phyloP scores from a whole-genome alignment of 192 early-diverging fungal species.

The Geosiphon pyriformis region DNA sequence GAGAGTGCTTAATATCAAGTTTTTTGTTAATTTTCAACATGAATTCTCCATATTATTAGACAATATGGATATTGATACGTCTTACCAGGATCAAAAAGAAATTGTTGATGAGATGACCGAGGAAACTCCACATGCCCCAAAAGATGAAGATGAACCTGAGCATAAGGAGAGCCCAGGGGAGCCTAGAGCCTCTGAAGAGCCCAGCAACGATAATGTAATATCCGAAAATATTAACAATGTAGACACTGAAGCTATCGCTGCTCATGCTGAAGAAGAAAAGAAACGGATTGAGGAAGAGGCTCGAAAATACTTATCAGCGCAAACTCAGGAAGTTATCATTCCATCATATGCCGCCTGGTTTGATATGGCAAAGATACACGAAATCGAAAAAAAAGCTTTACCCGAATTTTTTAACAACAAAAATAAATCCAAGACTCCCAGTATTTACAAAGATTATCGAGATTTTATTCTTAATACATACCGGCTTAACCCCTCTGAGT shows the following conservation, averaged over 20 bases:
- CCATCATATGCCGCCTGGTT: constrained; percentile 98
- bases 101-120: neutral
- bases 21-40: neutral
- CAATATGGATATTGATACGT: constrained; percentile 13
- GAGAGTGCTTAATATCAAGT: neutral
- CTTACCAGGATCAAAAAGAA: constrained; percentile 11
- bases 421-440: constrained; percentile 90
- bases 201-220: constrained; percentile 15
- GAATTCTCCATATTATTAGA: neutral
- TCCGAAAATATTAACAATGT: constrained; percentile 20
- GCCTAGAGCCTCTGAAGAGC: constrained; percentile 18
- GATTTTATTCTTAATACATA: constrained; percentile 99
- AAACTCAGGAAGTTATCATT: constrained; percentile 66
- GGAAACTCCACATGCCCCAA: constrained; percentile 1
- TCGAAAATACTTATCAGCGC: constrained; percentile 57
- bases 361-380: constrained; percentile 68
- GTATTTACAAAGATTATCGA: constrained; percentile 90
- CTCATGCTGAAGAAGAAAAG: constrained; percentile 27
- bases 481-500: constrained; percentile 91
- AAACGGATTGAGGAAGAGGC: constrained; percentile 57
- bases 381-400: constrained; percentile 81
- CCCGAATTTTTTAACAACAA: constrained; percentile 96
- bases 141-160: constrained; percentile 32
- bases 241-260: constrained; percentile 17
- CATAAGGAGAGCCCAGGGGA: constrained; percentile 12